A percentile compares a stretch with the other conserved stretches of the same genome.
Conservation (phyloP, 352 stramenopile genomes). For the Phytophthora fragariaefolia region DNA sequence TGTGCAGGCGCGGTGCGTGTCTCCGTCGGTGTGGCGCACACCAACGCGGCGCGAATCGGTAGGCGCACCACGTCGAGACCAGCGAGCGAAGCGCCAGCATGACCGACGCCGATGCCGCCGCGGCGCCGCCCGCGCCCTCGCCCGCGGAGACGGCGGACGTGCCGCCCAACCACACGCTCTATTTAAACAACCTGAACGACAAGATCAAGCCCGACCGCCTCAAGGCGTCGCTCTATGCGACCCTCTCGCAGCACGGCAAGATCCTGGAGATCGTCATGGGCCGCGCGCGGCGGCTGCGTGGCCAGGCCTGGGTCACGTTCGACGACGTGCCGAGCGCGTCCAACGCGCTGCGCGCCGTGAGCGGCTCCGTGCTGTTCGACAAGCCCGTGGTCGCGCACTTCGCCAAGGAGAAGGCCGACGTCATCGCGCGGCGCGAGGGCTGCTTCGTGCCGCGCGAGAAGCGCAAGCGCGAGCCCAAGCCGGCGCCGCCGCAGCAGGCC, state of each 20-base stretch:
- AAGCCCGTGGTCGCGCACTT: slow-evolving; percentile 89
- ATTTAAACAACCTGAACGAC: slow-evolving; percentile 95
- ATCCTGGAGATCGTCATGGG: slow-evolving; percentile 92
- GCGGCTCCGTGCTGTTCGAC: slow-evolving; percentile 88
- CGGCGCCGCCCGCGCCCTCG: not conserved
- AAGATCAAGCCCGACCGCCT: slow-evolving; percentile 94
- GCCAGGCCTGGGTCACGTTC: slow-evolving; percentile 94
- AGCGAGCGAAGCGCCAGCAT: too few species aligned
- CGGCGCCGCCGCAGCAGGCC: slow-evolving; percentile 41
- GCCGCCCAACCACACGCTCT: slow-evolving; percentile 92
- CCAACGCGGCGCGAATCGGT: too few species aligned
- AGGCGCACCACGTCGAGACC: too few species aligned
- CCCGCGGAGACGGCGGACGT: slow-evolving; percentile 52
- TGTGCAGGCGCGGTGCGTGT: too few species aligned
- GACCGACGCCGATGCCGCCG: slow-evolving; percentile 16
- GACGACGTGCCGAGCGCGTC: slow-evolving; percentile 89
- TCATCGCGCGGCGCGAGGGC: slow-evolving; percentile 78
- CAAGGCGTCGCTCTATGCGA: slow-evolving; percentile 90
- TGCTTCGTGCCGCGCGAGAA: slow-evolving; percentile 84
- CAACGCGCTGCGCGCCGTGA: slow-evolving; percentile 89
- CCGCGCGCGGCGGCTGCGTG: slow-evolving; percentile 81
- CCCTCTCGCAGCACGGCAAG: slow-evolving; percentile 93
- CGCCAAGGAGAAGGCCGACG: slow-evolving; percentile 83
- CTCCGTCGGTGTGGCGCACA: too few species aligned
- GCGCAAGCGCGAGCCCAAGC: slow-evolving; percentile 71